phyloP scores from a whole-genome alignment of 768 basidiomycete species.

The Melanogaster broomeanus region DNA sequence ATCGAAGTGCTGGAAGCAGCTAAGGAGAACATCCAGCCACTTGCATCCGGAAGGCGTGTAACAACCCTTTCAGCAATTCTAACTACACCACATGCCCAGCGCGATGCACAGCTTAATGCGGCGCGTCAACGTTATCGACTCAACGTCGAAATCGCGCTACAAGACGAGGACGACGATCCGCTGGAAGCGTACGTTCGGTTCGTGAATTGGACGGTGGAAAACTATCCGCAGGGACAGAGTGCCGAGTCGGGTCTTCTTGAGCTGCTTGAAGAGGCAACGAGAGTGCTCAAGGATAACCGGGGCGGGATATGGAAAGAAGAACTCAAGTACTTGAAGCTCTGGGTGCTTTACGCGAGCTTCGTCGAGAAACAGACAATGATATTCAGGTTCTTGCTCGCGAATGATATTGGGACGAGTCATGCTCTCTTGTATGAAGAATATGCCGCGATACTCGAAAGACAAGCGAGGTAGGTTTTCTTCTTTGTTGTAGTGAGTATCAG shows the following conservation, averaged over 20 bases:
- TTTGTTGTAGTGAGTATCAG: constrained; percentile 34
- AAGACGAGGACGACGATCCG: constrained; percentile 76
- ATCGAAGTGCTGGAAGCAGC: constrained; percentile 80
- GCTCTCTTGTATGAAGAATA: constrained; percentile 91
- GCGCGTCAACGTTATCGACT: constrained; percentile 67
- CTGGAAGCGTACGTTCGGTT: constrained; percentile 86
- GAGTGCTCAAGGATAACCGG: constrained; percentile 76
- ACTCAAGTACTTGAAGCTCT: constrained; percentile 87
- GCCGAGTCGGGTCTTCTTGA: constrained; percentile 91
- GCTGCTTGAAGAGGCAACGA: constrained; percentile 88
- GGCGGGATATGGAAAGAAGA: constrained; percentile 77
- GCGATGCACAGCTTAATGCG: constrained; percentile 67
- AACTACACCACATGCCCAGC: constrained; percentile 74
- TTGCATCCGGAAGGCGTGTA: constrained; percentile 76
- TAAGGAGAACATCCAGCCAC: constrained; percentile 86
- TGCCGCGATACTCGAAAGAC: constrained; percentile 80
- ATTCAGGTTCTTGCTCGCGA: constrained; percentile 86
- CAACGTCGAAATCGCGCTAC: constrained; percentile 70
- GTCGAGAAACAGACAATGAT: constrained; percentile 89
- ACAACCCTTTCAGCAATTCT: constrained; percentile 75
- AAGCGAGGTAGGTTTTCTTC: constrained; percentile 65
- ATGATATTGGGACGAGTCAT: constrained; percentile 84
- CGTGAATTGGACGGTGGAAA: constrained; percentile 91
- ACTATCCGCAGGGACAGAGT: constrained; percentile 91
- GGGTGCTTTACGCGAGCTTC: constrained; percentile 91